These are phyloP conservation scores for Paramecium octaurelia DNA, from an alignment of 73 alveolate species.

Conservation along the genomic window DNA sequence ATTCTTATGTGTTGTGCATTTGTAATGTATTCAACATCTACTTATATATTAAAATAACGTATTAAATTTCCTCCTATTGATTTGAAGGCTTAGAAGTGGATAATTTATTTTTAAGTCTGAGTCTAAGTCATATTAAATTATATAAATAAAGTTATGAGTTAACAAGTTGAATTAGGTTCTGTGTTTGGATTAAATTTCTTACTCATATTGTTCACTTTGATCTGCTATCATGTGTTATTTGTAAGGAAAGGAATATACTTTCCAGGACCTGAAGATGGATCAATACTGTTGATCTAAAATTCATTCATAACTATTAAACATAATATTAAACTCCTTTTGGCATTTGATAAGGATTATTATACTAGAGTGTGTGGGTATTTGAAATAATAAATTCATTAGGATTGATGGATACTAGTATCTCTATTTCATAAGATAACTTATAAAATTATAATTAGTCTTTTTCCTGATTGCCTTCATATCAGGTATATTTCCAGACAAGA, in stretches of 20 bases:
- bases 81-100: neutral
- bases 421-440: neutral
- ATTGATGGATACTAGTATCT: slow-evolving; percentile 16
- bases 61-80: too few species aligned
- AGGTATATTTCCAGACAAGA: neutral
- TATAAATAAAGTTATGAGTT: neutral
- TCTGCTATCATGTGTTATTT: neutral
- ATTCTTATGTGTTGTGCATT: neutral
- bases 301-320: neutral
- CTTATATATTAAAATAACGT: too few species aligned
- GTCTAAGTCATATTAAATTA: too few species aligned
- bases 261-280: slow-evolving; percentile 10
- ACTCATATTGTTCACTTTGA: neutral
- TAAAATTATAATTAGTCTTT: neutral
- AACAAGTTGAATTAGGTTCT: neutral
- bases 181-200: neutral
- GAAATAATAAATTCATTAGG: neutral
- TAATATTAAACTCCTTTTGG: neutral
- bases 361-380: slow-evolving; percentile 1
- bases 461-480: neutral
- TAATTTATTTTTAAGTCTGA: too few species aligned
- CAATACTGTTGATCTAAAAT: neutral
- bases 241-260: slow-evolving; percentile 20
- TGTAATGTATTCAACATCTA: neutral
- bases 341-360: neutral